Conservation (phyloP, 2,329 filamentous ascomycete genomes). For the Fusarium coffeatum region DNA sequence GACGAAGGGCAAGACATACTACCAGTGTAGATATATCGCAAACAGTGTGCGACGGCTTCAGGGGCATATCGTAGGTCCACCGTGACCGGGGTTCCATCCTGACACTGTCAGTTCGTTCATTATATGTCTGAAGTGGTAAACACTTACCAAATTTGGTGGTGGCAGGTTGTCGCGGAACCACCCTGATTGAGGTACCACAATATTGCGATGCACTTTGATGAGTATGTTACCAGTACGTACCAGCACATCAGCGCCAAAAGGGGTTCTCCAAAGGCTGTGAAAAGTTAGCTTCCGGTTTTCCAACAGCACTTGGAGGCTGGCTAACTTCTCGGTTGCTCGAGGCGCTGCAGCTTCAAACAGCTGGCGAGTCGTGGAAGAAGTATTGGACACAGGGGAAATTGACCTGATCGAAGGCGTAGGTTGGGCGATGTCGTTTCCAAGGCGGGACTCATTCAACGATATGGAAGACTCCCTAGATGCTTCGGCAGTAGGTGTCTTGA, state of each 20-base stretch:
- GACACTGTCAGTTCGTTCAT: slow-evolving; percentile 6
- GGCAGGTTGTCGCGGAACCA: slow-evolving; percentile 52
- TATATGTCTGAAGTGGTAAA: neutral
- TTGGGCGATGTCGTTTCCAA: slow-evolving; percentile 17
- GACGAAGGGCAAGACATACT: slow-evolving; percentile 41
- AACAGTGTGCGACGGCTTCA: slow-evolving; percentile 47
- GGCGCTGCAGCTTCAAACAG: slow-evolving; percentile 46
- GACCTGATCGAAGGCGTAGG: slow-evolving; percentile 18
- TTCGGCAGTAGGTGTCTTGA: slow-evolving; percentile 13
- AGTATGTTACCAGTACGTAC: slow-evolving; percentile 40
- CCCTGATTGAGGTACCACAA: slow-evolving; percentile 49
- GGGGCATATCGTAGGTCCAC: slow-evolving; percentile 43
- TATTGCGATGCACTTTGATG: slow-evolving; percentile 51
- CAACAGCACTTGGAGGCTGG: neutral
- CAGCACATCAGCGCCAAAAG: slow-evolving; percentile 51
- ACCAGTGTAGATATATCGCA: slow-evolving; percentile 53
- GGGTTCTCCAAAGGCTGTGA: slow-evolving; percentile 48
- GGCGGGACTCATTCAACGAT: slow-evolving; percentile 16
- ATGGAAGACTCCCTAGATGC: slow-evolving; percentile 30
- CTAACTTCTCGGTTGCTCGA: slow-evolving; percentile 45
- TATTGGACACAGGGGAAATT: slow-evolving; percentile 38
- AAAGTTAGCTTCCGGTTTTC: slow-evolving; percentile 24
- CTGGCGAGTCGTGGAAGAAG: slow-evolving; percentile 39
- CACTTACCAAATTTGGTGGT: slow-evolving; percentile 44
- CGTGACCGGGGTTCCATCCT: slow-evolving; percentile 48